A percentile compares a stretch with the other conserved stretches of the same genome.
These are phyloP conservation scores for Amanita molliuscula DNA, from an alignment of 768 basidiomycete genomes.

Conservation along the genomic window DNA sequence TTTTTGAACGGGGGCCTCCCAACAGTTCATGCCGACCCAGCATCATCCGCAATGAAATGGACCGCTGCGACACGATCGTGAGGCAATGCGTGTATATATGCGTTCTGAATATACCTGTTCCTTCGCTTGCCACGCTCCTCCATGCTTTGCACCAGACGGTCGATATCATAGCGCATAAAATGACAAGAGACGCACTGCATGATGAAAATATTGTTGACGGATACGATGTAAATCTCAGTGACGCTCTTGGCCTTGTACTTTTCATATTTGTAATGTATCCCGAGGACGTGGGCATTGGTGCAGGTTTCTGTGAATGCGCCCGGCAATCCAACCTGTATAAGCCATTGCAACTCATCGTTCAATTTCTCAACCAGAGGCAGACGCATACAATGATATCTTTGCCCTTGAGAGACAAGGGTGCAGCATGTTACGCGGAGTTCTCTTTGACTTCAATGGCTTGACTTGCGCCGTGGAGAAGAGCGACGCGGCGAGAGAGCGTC, in stretches of 20 bases:
- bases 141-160: conserved; percentile 37
- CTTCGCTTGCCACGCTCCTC: conserved; percentile 46
- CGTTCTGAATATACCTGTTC: not conserved
- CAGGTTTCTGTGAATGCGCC: conserved; percentile 73
- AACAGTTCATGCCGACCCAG: conserved; percentile 43
- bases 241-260: conserved; percentile 73
- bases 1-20: conserved; percentile 62
- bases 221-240: conserved; percentile 57
- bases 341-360: not conserved
- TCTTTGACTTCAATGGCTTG: conserved; percentile 45
- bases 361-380: not conserved
- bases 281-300: conserved; percentile 44
- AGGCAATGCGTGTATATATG: not conserved
- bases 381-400: conserved; percentile 53
- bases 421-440: conserved; percentile 31
- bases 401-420: conserved; percentile 38
- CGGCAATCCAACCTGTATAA: conserved; percentile 54
- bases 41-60: conserved; percentile 62
- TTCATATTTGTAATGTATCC: conserved; percentile 57
- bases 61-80: conserved; percentile 24
- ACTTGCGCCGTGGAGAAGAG: conserved; percentile 39
- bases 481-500: conserved; percentile 41
- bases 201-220: conserved; percentile 76
- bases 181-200: conserved; percentile 30
- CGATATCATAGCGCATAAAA: not conserved